These are phyloP conservation scores for Abelmoschus esculentus DNA, from an alignment of 345 rosid genomes.

Conservation along the genomic window DNA sequence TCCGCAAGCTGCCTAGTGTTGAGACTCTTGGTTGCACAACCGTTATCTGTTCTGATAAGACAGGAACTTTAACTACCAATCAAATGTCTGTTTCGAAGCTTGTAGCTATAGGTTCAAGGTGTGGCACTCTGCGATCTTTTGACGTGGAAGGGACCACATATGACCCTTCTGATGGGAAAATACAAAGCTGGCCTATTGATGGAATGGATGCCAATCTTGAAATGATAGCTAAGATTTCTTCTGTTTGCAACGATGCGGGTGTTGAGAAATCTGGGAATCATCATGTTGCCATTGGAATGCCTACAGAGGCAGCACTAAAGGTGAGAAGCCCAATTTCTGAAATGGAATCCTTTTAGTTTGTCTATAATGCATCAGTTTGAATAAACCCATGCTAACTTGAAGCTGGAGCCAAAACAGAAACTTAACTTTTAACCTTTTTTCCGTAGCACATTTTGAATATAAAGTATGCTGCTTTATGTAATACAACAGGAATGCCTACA, in stretches of 20 bases:
- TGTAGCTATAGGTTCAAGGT: constrained; percentile 70
- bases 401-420: not conserved
- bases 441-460: not conserved
- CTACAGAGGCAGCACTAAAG: constrained; percentile 97
- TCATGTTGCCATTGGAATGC: constrained; percentile 63
- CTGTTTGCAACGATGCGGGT: constrained; percentile 80
- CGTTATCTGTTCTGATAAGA: constrained; percentile 87
- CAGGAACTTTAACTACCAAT: constrained; percentile 89
- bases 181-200: constrained; percentile 63
- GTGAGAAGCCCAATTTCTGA: constrained; percentile 26
- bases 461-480: not conserved
- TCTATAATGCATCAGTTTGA: constrained; percentile 2
- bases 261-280: constrained; percentile 60
- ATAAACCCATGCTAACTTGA: not conserved
- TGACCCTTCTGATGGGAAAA: constrained; percentile 73
- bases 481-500: not conserved
- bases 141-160: constrained; percentile 79
- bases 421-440: not conserved
- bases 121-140: constrained; percentile 60
- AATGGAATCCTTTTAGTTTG: not conserved
- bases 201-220: constrained; percentile 82
- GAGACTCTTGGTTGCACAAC: constrained; percentile 97
- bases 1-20: constrained; percentile 87
- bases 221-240: constrained; percentile 80
- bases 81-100: constrained; percentile 85